phyloP scores from a whole-genome alignment of 2,329 filamentous ascomycete species.

The Penicillium sp. region DNA sequence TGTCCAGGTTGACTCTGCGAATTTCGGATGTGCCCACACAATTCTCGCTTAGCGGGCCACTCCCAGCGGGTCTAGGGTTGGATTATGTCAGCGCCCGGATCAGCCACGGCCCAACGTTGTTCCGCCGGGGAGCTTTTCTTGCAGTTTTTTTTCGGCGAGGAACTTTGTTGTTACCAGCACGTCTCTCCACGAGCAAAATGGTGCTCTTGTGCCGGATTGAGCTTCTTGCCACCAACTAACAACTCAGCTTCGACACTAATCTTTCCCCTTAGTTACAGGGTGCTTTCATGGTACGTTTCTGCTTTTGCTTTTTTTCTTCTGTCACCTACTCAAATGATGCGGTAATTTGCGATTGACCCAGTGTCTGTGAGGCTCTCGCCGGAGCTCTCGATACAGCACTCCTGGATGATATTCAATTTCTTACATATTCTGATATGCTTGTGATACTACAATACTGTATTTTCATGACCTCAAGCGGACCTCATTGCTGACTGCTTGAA shows the following conservation, averaged over 20 bases:
- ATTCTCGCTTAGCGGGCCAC: constrained; percentile 46
- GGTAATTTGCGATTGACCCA: constrained; percentile 99
- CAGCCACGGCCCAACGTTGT: constrained; percentile 16
- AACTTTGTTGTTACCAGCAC: constrained; percentile 7
- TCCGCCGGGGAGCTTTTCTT: constrained; percentile 29
- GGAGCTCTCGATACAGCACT: constrained; percentile 74
- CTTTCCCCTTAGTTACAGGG: not conserved
- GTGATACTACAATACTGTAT: constrained; percentile 1
- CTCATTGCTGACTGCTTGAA: constrained; percentile 30
- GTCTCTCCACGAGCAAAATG: constrained; percentile 23
- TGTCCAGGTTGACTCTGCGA: constrained; percentile 42
- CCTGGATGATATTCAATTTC: constrained; percentile 85
- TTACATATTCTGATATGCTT: constrained; percentile 94
- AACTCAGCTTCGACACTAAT: constrained; percentile 1
- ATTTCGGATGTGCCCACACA: constrained; percentile 47
- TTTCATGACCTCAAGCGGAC: constrained; percentile 7
- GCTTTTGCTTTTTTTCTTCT: constrained; percentile 10
- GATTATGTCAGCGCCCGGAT: constrained; percentile 22
- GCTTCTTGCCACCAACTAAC: constrained; percentile 5
- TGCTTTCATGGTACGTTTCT: constrained; percentile 28
- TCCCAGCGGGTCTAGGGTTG: constrained; percentile 42
- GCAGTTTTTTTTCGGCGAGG: constrained; percentile 25
- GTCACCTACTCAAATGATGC: constrained; percentile 66
- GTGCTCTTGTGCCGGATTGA: constrained; percentile 3
- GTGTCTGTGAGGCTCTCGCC: constrained; percentile 83